These are phyloP conservation scores for Peronospora belbahrii DNA, from an alignment of 352 stramenopile genomes.

Conservation along the genomic window DNA sequence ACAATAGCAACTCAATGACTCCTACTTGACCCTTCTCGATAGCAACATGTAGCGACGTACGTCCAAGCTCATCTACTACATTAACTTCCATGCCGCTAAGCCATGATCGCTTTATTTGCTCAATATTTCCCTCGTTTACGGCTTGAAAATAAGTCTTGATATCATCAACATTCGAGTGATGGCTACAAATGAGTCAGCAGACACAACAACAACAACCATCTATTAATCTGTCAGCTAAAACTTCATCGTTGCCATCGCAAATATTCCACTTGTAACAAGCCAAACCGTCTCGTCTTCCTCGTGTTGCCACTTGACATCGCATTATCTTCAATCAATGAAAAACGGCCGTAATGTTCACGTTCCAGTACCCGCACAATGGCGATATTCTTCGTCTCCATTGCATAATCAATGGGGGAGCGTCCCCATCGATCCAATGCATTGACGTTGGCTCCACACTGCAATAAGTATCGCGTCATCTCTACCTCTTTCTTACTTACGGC, in stretches of 20 bases:
- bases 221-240: constrained; percentile 3
- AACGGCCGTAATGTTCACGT: constrained; percentile 23
- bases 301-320: constrained; percentile 5
- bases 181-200: constrained; percentile 10
- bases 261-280: not conserved
- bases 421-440: constrained; percentile 64
- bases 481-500: constrained; percentile 58
- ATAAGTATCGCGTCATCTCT: constrained; percentile 47
- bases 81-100: constrained; percentile 59
- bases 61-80: constrained; percentile 37
- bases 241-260: not conserved
- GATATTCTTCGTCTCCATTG: constrained; percentile 43
- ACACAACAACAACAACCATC: not conserved
- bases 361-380: constrained; percentile 44
- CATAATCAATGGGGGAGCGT: constrained; percentile 59
- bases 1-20: constrained; percentile 71
- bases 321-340: constrained; percentile 16
- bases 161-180: constrained; percentile 31
- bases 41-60: constrained; percentile 69
- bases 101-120: constrained; percentile 74
- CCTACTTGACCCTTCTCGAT: constrained; percentile 62
- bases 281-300: constrained; percentile 13
- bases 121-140: constrained; percentile 53
- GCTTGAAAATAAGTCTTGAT: constrained; percentile 47
- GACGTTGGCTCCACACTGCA: constrained; percentile 46